Conservation (phyloP, 2,329 filamentous ascomycete species). For the Fusarium austroafricanum region DNA sequence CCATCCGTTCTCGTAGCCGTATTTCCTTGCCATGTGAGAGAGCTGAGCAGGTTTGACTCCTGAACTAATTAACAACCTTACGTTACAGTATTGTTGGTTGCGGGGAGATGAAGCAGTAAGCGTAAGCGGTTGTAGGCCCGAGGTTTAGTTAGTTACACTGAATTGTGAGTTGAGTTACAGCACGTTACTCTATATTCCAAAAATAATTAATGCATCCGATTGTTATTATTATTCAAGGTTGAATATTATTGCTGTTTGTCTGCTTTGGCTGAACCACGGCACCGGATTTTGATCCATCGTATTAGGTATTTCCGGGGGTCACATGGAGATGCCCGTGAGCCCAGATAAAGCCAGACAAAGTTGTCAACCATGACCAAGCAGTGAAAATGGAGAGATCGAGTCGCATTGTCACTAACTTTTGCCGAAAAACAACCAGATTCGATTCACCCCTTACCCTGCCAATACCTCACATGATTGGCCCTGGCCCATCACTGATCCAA, state of each 20-base stretch:
- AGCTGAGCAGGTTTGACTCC: neutral
- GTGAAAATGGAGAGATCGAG: neutral
- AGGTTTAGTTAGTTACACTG: neutral
- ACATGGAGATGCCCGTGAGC: conserved; percentile 9
- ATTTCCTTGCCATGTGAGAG: neutral
- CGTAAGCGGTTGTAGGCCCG: neutral
- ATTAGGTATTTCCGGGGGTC: conserved; percentile 19
- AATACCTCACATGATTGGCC: conserved; percentile 10
- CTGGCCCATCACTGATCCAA: neutral
- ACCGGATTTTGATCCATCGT: conserved; percentile 24
- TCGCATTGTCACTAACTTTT: neutral
- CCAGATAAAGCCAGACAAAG: conserved; percentile 20
- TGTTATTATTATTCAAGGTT: too few species aligned
- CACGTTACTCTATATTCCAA: neutral
- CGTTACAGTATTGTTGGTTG: conserved; percentile 1
- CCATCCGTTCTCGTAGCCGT: neutral
- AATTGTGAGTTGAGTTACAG: neutral
- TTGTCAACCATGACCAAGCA: conserved; percentile 30
- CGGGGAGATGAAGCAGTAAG: conserved; percentile 16
- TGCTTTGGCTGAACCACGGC: conserved; percentile 4
- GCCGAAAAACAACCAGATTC: conserved; percentile 12
- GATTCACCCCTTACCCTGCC: conserved; percentile 21
- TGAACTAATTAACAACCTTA: neutral
- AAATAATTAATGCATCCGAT: neutral
- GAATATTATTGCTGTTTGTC: neutral